Conservation (phyloP, 805 yeast species). For the Yarrowia sp. region DNA sequence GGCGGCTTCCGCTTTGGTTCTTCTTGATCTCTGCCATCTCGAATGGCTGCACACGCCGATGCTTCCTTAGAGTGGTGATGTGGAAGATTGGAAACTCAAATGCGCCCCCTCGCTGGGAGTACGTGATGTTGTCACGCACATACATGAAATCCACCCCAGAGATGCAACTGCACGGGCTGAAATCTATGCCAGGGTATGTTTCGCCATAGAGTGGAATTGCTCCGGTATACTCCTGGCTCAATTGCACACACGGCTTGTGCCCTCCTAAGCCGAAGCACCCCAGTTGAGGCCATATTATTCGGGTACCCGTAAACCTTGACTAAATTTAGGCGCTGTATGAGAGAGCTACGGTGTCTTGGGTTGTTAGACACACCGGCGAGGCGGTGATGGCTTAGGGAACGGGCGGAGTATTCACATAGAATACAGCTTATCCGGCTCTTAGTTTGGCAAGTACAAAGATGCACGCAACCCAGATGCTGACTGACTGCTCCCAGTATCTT, state of each 20-base stretch:
- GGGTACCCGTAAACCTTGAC: not conserved
- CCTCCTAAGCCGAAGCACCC: not conserved
- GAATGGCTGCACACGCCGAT: conserved; percentile 26
- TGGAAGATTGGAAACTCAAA: conserved; percentile 26
- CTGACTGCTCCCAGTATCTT: not conserved
- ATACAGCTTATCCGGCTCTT: not conserved
- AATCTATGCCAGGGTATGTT: not conserved
- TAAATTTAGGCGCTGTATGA: no score
- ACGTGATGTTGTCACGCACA: conserved; percentile 7
- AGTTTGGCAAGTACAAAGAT: not conserved
- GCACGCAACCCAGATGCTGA: not conserved
- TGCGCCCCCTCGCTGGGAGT: conserved; percentile 23
- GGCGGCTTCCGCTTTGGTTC: conserved; percentile 27
- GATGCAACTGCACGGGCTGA: not conserved
- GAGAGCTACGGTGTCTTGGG: no score
- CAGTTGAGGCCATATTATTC: not conserved
- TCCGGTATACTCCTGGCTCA: not conserved
- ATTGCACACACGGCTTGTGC: not conserved
- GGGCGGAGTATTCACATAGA: not conserved
- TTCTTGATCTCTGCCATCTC: conserved; percentile 27
- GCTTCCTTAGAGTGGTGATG: conserved; percentile 26
- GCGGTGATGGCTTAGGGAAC: no score
- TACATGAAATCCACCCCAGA: not conserved
- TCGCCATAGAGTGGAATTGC: not conserved
- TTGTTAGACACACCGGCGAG: no score